phyloP scores from a whole-genome alignment of 1,139 yeast genomes.

The Scheffersomyces titani region DNA sequence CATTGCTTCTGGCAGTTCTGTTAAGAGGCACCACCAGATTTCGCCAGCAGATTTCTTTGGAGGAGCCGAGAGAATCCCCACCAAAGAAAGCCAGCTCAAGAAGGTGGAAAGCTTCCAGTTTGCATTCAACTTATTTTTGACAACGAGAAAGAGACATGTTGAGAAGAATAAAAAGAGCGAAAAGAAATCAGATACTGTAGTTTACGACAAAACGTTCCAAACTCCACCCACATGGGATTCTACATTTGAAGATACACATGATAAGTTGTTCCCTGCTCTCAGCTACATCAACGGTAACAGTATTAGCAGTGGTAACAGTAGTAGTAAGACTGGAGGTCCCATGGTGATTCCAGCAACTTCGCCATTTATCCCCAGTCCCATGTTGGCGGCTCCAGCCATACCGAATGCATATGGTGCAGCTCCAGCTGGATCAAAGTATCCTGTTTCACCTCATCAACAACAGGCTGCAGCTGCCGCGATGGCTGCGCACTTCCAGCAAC shows the following conservation, averaged over 20 bases:
- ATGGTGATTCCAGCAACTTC: conserved; percentile 21
- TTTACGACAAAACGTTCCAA: conserved; percentile 60
- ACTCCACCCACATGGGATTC: conserved; percentile 83
- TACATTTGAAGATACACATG: conserved; percentile 57
- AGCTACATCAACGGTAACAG: conserved; percentile 1
- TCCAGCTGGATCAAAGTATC: conserved; percentile 16
- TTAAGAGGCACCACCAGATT: conserved; percentile 43
- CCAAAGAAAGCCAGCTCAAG: conserved; percentile 39
- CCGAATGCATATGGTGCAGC: conserved; percentile 16
- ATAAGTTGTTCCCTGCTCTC: conserved; percentile 40
- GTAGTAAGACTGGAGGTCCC: conserved; percentile 12
- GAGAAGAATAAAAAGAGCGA: conserved; percentile 23
- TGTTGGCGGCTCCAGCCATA: conserved; percentile 26
- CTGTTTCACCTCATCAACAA: conserved; percentile 21
- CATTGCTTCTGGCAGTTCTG: conserved; percentile 13
- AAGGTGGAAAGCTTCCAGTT: conserved; percentile 38
- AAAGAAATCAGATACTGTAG: conserved; percentile 23
- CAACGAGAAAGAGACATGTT: conserved; percentile 37
- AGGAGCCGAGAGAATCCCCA: conserved; percentile 47
- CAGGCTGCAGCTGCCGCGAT: conserved; percentile 28
- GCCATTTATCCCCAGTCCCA: conserved; percentile 37
- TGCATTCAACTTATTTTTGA: conserved; percentile 60
- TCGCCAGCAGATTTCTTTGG: conserved; percentile 53
- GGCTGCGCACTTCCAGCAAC: conserved; percentile 33
- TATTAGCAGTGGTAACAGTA: background rate